Percentiles rank a stretch among this genome's conserved stretches.
Evolutionary conservation across 345 rosid genomes (phyloP).

Genomic region (Pugionium cornutum): DNA sequence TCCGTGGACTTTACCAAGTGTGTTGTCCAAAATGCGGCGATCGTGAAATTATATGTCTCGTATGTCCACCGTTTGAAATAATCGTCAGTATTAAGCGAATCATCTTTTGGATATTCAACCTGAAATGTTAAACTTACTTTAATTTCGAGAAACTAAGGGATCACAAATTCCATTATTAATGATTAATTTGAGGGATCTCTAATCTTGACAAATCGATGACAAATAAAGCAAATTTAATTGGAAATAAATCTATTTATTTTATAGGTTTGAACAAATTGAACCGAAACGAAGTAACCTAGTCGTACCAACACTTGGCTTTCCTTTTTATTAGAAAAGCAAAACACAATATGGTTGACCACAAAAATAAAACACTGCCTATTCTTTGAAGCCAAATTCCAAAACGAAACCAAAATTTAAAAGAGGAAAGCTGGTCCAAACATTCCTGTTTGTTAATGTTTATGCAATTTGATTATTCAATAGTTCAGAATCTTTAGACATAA

Average conservation of each 20-base stretch:
- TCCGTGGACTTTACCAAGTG: constrained; percentile 53
- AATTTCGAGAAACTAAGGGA: background rate
- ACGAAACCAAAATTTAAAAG: background rate
- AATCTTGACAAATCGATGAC: too few relatives aligned
- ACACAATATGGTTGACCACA: too few relatives aligned
- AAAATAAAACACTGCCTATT: background rate
- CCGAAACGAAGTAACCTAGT: background rate
- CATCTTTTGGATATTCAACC: constrained; percentile 78
- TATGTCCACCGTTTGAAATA: constrained; percentile 69
- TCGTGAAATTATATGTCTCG: constrained; percentile 68
- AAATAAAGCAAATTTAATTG: background rate
- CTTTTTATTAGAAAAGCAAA: too few relatives aligned
- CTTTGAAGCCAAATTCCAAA: background rate
- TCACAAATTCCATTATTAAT: too few relatives aligned
- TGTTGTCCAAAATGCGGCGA: constrained; percentile 71
- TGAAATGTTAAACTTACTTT: constrained; percentile 31
- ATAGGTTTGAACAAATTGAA: background rate
- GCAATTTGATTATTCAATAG: background rate
- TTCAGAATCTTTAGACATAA: constrained; percentile 6
- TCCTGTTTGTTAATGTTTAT: constrained; percentile 15
- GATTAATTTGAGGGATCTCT: background rate
- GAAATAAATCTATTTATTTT: background rate
- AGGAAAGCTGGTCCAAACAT: background rate
- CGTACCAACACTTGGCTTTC: too few relatives aligned
- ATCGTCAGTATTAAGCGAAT: constrained; percentile 53